Evolutionary conservation across 306 rosid species (phyloP).

Genomic region (Cotoneaster glaucophyllus): DNA sequence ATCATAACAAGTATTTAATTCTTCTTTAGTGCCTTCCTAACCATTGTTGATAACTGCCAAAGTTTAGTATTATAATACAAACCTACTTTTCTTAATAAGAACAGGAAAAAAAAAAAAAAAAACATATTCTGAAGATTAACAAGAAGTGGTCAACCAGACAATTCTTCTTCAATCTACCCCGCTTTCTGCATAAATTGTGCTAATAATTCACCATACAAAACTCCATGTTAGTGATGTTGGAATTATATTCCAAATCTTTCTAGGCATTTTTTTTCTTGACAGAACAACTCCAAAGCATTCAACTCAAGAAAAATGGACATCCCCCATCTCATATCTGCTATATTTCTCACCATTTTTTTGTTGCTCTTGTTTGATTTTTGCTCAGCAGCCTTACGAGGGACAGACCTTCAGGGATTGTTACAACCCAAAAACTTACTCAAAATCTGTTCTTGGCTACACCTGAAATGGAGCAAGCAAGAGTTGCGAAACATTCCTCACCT

Average conservation of each 20-base stretch:
- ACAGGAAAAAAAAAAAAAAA: too few species aligned
- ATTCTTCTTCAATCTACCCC: neutral
- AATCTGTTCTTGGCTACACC: conserved; percentile 58
- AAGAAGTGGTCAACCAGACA: neutral
- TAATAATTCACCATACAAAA: neutral
- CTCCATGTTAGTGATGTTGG: neutral
- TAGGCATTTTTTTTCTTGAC: neutral
- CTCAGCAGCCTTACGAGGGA: conserved; percentile 76
- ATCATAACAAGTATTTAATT: too few species aligned
- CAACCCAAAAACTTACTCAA: conserved; percentile 21
- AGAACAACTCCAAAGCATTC: conserved; percentile 1
- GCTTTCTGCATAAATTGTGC: neutral
- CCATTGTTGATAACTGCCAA: neutral
- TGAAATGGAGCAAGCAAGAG: conserved; percentile 52
- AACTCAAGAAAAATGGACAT: conserved; percentile 35
- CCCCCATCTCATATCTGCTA: conserved; percentile 13
- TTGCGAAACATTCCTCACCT: conserved; percentile 78
- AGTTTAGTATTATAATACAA: neutral
- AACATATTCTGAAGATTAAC: neutral
- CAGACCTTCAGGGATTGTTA: conserved; percentile 38
- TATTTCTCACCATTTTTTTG: conserved; percentile 18
- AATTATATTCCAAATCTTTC: neutral
- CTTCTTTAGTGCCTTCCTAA: too few species aligned
- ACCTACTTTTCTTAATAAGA: neutral
- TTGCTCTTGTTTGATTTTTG: conserved; percentile 22